A percentile compares a stretch with the other conserved stretches of the same genome.
phyloP scores from a whole-genome alignment of 2,329 filamentous ascomycete genomes.

The Alternaria sp. region DNA sequence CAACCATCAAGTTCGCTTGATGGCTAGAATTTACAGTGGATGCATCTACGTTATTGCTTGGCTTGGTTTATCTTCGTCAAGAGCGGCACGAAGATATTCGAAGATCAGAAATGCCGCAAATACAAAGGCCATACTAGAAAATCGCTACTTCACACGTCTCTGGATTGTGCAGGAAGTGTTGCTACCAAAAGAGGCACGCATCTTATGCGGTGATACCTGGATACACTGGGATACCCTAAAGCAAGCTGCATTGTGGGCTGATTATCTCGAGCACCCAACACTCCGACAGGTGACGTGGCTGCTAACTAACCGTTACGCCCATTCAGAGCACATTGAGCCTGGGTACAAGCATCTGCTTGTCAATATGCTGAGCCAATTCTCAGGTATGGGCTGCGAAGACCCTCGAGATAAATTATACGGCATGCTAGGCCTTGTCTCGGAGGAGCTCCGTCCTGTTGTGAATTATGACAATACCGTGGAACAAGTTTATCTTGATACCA shows the following conservation, averaged over 20 bases:
- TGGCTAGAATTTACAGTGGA: constrained; percentile 8
- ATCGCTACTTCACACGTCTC: constrained; percentile 12
- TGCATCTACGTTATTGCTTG: constrained; percentile 10
- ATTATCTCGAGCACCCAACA: neutral
- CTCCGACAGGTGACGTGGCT: neutral
- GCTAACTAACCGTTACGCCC: neutral
- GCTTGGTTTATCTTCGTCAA: constrained; percentile 2
- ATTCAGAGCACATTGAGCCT: neutral
- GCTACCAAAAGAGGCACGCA: neutral
- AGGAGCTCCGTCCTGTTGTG: neutral
- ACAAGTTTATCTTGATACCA: constrained; percentile 5
- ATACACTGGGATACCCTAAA: neutral
- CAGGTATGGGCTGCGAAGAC: constrained; percentile 5
- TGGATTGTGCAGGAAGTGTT: constrained; percentile 19
- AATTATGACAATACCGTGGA: constrained; percentile 2
- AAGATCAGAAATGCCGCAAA: neutral
- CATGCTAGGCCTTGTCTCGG: constrained; percentile 10
- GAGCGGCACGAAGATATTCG: neutral
- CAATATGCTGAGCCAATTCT: neutral
- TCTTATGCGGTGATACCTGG: constrained; percentile 6
- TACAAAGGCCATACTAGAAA: neutral
- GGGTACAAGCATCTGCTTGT: neutral
- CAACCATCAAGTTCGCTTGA: constrained; percentile 16
- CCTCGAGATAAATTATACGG: constrained; percentile 14
- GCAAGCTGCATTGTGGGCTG: neutral